Evolutionary conservation across 495 filamentous ascomycete species (phyloP).

Genomic region (Gamarada debralockiae): DNA sequence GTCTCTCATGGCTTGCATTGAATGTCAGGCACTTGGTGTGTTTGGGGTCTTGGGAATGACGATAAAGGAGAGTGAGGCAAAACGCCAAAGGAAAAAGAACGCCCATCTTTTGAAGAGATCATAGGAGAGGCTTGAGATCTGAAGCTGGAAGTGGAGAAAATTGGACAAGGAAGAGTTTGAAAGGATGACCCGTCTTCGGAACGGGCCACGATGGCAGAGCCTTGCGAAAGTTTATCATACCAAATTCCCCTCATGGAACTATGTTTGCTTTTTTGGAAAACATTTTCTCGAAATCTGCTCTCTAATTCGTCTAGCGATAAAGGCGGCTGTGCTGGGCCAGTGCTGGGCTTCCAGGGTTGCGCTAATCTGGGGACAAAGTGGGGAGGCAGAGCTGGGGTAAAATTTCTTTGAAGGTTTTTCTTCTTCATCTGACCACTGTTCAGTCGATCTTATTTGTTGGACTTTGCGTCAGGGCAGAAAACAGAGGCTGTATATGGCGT

Average conservation of each 20-base stretch:
- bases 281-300: not conserved
- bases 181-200: conserved; percentile 6
- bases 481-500: conserved; percentile 13
- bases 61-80: not conserved
- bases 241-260: not conserved
- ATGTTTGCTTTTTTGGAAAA: conserved; percentile 14
- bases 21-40: too few species aligned
- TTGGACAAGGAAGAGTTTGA: not conserved
- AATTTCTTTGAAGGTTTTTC: conserved; percentile 17
- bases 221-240: not conserved
- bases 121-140: not conserved
- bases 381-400: conserved; percentile 16
- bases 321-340: not conserved
- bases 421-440: conserved; percentile 18
- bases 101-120: not conserved
- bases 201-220: not conserved
- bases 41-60: too few species aligned
- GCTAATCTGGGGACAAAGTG: conserved; percentile 17
- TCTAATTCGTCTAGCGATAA: not conserved
- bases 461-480: conserved; percentile 15
- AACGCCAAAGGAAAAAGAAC: not conserved
- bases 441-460: conserved; percentile 7
- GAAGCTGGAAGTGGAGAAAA: not conserved
- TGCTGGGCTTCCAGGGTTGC: not conserved
- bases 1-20: too few species aligned